Evolutionary conservation across 208 protist species (phyloP).

Genomic region (Tetramitus jugosus): DNA sequence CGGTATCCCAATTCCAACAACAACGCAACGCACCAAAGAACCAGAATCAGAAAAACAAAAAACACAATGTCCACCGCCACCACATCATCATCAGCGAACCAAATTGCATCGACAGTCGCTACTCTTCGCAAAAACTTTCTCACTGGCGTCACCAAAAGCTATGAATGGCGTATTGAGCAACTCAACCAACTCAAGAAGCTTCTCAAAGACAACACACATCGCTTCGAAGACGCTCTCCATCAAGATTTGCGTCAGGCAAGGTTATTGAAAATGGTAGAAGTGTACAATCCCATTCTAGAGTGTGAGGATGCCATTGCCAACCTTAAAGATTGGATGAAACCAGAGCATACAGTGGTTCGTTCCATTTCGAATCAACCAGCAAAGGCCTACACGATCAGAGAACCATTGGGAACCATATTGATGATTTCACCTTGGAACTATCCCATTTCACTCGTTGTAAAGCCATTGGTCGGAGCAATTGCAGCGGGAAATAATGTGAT

Average conservation of each 20-base stretch:
- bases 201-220: slow-evolving; percentile 54
- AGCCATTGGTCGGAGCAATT: slow-evolving; percentile 63
- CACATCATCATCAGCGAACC: too few relatives aligned
- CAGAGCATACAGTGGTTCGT: slow-evolving; percentile 25
- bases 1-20: too few relatives aligned
- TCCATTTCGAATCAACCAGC: slow-evolving; percentile 33
- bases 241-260: slow-evolving; percentile 41
- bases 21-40: too few relatives aligned
- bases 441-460: slow-evolving; percentile 59
- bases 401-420: slow-evolving; percentile 71
- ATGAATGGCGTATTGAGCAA: slow-evolving; percentile 24
- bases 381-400: slow-evolving; percentile 36
- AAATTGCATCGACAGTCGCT: too few relatives aligned
- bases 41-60: too few relatives aligned
- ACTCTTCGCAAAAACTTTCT: too few relatives aligned
- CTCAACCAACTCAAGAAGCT: slow-evolving; percentile 47
- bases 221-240: slow-evolving; percentile 42
- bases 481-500: slow-evolving; percentile 72
- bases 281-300: slow-evolving; percentile 32
- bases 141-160: not conserved
- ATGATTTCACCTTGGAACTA: slow-evolving; percentile 83
- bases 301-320: slow-evolving; percentile 37
- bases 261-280: slow-evolving; percentile 38
- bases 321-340: slow-evolving; percentile 43
- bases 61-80: too few relatives aligned